Evolutionary conservation across 208 protist species (phyloP).

Genomic region (Trypanosoma congolense): DNA sequence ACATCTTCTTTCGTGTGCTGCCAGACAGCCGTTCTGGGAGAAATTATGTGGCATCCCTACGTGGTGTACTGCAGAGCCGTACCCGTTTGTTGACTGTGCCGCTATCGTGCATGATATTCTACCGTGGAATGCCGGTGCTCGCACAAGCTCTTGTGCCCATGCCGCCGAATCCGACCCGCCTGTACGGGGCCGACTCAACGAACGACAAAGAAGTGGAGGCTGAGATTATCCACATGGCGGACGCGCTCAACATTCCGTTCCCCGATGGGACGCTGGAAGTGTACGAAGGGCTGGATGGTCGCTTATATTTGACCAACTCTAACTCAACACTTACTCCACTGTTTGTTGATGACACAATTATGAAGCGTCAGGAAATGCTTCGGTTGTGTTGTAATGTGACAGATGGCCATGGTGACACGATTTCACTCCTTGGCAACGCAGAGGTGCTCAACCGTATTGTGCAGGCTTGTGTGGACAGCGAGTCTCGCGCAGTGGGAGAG

Average conservation of each 20-base stretch:
- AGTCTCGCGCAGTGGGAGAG: slow-evolving; percentile 12
- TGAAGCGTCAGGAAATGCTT: slow-evolving; percentile 82
- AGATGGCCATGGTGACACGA: slow-evolving; percentile 48
- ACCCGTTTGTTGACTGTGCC: slow-evolving; percentile 71
- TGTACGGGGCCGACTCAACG: slow-evolving; percentile 55
- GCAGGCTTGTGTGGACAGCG: slow-evolving; percentile 23
- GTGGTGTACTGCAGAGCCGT: slow-evolving; percentile 67
- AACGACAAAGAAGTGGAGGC: slow-evolving; percentile 71
- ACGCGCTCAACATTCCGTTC: slow-evolving; percentile 70
- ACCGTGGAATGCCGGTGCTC: slow-evolving; percentile 82
- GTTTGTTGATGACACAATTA: slow-evolving; percentile 61
- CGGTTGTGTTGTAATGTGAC: slow-evolving; percentile 37
- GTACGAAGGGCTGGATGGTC: slow-evolving; percentile 71
- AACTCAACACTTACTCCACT: slow-evolving; percentile 72
- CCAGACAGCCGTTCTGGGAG: slow-evolving; percentile 77
- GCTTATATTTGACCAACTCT: slow-evolving; percentile 67
- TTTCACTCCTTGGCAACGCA: slow-evolving; percentile 41
- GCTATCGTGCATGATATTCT: slow-evolving; percentile 79
- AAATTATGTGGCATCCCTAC: slow-evolving; percentile 78
- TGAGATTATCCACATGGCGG: slow-evolving; percentile 65
- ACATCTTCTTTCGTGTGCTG: slow-evolving; percentile 86
- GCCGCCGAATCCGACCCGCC: slow-evolving; percentile 39
- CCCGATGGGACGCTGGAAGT: slow-evolving; percentile 61
- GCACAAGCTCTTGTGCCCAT: slow-evolving; percentile 84
- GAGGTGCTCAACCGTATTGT: slow-evolving; percentile 39